These are phyloP conservation scores for Clathrospora elynae DNA, from an alignment of 2,329 filamentous ascomycete species.

Conservation along the genomic window DNA sequence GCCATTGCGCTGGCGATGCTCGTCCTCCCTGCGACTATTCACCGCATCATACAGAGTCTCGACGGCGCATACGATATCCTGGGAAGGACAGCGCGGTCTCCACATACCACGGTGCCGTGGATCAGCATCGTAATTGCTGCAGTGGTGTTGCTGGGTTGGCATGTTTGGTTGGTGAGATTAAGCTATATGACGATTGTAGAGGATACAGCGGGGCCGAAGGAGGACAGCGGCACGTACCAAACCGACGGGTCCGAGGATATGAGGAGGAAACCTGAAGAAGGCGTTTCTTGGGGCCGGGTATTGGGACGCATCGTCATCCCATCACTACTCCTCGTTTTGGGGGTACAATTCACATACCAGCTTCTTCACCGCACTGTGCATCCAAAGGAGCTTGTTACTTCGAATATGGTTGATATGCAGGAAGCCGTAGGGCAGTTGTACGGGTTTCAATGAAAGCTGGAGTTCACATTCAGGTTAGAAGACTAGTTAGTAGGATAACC, in stretches of 20 bases:
- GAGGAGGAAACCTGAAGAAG: neutral
- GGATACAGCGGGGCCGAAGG: neutral
- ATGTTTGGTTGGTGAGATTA: constrained; percentile 18
- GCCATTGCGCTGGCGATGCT: constrained; percentile 19
- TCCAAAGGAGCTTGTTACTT: constrained; percentile 2
- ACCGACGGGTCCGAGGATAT: neutral
- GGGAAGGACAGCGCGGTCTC: constrained; percentile 22
- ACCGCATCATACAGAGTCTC: constrained; percentile 19
- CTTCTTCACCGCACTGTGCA: neutral
- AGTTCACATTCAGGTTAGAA: too few relatives aligned
- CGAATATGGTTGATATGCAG: constrained; percentile 12
- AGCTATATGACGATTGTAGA: constrained; percentile 18
- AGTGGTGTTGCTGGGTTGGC: constrained; percentile 22
- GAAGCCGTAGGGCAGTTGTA: constrained; percentile 12
- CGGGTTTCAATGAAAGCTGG: constrained; percentile 2
- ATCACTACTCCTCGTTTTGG: constrained; percentile 9
- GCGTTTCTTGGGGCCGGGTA: constrained; percentile 14
- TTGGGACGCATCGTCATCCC: constrained; percentile 19
- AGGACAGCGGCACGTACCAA: neutral
- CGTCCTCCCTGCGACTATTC: constrained; percentile 19
- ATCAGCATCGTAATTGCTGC: constrained; percentile 6
- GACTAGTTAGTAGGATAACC: neutral
- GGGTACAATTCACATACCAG: constrained; percentile 10
- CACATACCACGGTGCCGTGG: constrained; percentile 7
- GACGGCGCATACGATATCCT: constrained; percentile 22